These are phyloP conservation scores for Garcia nutans DNA, from an alignment of 345 rosid genomes.

Conservation along the genomic window DNA sequence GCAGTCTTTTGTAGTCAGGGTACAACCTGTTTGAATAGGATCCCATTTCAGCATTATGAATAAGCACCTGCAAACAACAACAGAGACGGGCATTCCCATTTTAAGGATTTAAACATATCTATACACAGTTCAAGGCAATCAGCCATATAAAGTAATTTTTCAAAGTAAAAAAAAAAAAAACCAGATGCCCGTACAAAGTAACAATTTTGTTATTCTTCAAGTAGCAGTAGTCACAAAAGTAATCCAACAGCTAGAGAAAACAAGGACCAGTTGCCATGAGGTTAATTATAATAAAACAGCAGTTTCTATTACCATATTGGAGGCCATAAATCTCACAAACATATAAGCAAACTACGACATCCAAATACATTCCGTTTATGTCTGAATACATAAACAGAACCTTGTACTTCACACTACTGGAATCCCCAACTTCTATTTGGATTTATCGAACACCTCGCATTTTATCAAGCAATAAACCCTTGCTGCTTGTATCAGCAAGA, in stretches of 20 bases:
- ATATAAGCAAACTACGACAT: background rate
- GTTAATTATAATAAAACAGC: background rate
- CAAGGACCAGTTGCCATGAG: background rate
- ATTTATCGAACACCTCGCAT: no score
- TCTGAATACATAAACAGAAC: no score
- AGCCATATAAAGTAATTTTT: background rate
- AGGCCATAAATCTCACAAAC: background rate
- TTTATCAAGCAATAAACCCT: no score
- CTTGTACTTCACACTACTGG: no score
- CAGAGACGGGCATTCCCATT: background rate
- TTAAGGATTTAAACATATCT: background rate
- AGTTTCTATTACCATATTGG: background rate
- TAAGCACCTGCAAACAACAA: constrained; percentile 20
- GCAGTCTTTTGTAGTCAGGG: background rate
- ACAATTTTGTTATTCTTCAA: background rate
- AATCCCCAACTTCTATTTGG: no score
- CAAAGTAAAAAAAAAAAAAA: background rate
- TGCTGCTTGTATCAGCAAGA: no score
- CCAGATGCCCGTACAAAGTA: background rate
- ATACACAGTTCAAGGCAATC: no score
- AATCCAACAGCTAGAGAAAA: background rate
- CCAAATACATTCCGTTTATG: background rate
- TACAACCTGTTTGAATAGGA: background rate
- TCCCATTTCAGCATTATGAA: background rate
- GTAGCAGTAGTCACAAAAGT: background rate